phyloP scores from a whole-genome alignment of 495 filamentous ascomycete genomes.

The Parmelia sp. region DNA sequence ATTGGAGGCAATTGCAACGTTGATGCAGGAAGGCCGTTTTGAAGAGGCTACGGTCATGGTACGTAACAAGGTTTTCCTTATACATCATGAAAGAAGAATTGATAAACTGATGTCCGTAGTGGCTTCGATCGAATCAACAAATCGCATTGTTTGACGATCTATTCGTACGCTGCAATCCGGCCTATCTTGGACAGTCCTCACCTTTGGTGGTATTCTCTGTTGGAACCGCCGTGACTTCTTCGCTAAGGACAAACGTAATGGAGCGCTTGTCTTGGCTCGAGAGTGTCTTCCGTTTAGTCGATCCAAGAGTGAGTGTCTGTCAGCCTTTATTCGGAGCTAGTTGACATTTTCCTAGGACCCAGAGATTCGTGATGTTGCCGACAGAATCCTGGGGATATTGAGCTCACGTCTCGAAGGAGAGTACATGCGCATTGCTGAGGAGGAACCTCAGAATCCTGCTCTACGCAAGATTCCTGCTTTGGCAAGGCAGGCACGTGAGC shows the following conservation, averaged over 20 bases:
- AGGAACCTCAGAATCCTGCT: slow-evolving; percentile 53
- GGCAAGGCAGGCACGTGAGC: slow-evolving; percentile 48
- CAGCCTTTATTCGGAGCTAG: background rate
- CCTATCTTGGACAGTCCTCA: slow-evolving; percentile 62
- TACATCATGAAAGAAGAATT: background rate
- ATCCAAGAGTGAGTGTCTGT: slow-evolving; percentile 40
- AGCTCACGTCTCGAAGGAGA: slow-evolving; percentile 63
- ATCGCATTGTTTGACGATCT: slow-evolving; percentile 73
- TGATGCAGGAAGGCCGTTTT: slow-evolving; percentile 58
- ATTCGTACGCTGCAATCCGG: slow-evolving; percentile 66
- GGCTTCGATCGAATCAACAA: slow-evolving; percentile 77
- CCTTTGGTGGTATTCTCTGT: slow-evolving; percentile 78
- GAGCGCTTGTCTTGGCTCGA: slow-evolving; percentile 77
- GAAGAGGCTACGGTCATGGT: slow-evolving; percentile 67
- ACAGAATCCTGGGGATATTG: slow-evolving; percentile 63
- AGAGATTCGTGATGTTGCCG: slow-evolving; percentile 61
- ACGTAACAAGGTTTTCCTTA: slow-evolving; percentile 25
- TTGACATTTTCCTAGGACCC: slow-evolving; percentile 50
- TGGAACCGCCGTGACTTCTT: slow-evolving; percentile 68
- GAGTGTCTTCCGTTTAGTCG: slow-evolving; percentile 52
- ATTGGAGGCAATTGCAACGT: slow-evolving; percentile 53
- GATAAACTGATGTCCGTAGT: slow-evolving; percentile 45
- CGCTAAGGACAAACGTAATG: slow-evolving; percentile 56
- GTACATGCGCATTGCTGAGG: slow-evolving; percentile 60
- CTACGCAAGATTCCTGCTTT: slow-evolving; percentile 57